phyloP scores from a whole-genome alignment of 1,139 yeast species.

The Arxiozyma telluris region DNA sequence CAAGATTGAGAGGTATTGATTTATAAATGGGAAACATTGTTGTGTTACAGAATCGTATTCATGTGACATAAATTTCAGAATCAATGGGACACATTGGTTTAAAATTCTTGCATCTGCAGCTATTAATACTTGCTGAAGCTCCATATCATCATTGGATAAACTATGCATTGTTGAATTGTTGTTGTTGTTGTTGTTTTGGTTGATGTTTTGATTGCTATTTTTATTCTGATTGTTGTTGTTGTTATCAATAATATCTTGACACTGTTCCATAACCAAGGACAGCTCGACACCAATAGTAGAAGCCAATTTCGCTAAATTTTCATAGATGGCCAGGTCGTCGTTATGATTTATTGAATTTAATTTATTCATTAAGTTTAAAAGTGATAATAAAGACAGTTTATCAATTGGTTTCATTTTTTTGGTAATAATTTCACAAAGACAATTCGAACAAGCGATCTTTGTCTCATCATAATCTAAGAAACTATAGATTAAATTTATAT shows the following conservation, averaged over 20 bases:
- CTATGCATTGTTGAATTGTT: background rate
- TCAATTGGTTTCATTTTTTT: conserved; percentile 90
- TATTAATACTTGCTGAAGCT: conserved; percentile 31
- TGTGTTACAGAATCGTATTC: conserved; percentile 84
- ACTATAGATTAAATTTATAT: conserved; percentile 53
- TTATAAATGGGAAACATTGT: conserved; percentile 73
- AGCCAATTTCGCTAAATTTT: conserved; percentile 63
- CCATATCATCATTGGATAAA: conserved; percentile 6
- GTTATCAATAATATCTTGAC: conserved; percentile 25
- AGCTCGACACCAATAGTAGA: conserved; percentile 73
- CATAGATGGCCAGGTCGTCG: conserved; percentile 55
- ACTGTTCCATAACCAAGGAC: conserved; percentile 41
- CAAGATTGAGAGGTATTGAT: conserved; percentile 60
- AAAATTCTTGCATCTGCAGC: conserved; percentile 42
- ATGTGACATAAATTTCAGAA: conserved; percentile 58
- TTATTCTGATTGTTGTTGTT: background rate
- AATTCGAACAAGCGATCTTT: conserved; percentile 57
- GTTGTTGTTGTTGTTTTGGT: background rate
- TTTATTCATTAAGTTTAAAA: conserved; percentile 53
- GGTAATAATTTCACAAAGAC: conserved; percentile 71
- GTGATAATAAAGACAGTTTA: conserved; percentile 64
- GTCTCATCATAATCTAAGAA: conserved; percentile 45
- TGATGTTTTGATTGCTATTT: background rate
- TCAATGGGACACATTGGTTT: conserved; percentile 59
- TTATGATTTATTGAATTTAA: conserved; percentile 30